phyloP scores from a whole-genome alignment of 108 stramenopile genomes.

The Phaeodactylum tricornutum region DNA sequence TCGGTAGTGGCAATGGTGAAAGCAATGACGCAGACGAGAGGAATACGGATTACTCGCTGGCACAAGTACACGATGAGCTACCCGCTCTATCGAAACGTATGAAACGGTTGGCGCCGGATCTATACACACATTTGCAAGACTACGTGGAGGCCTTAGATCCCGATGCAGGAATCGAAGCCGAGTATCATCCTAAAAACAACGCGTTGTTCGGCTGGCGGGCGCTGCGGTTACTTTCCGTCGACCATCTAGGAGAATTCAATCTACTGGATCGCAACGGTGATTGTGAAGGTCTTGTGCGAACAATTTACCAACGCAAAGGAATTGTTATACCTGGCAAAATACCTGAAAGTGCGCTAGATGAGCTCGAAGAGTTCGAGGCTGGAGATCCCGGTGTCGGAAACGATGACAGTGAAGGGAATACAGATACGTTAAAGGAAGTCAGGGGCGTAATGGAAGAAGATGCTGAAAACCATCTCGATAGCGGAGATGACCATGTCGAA shows the following conservation, averaged over 20 bases:
- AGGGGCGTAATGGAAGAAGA: too few species aligned
- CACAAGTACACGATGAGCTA: neutral
- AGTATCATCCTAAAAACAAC: slow-evolving; percentile 74
- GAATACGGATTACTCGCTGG: neutral
- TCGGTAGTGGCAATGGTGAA: slow-evolving; percentile 10
- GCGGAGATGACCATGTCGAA: too few species aligned
- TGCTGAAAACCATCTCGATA: too few species aligned
- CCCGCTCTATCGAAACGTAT: neutral
- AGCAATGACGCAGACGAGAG: neutral
- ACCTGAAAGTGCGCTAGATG: slow-evolving; percentile 11
- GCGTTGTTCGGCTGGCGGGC: slow-evolving; percentile 69
- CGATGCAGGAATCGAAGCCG: slow-evolving; percentile 71
- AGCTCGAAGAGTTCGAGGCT: too few species aligned
- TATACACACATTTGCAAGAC: slow-evolving; percentile 47
- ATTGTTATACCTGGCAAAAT: slow-evolving; percentile 53
- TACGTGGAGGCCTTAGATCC: slow-evolving; percentile 80
- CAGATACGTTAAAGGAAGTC: too few species aligned
- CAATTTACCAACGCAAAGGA: slow-evolving; percentile 46
- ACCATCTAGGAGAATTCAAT: slow-evolving; percentile 27
- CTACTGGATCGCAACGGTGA: slow-evolving; percentile 36
- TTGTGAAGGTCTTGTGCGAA: slow-evolving; percentile 54
- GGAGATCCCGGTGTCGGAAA: too few species aligned
- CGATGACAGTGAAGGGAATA: too few species aligned
- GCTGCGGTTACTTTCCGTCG: slow-evolving; percentile 46
- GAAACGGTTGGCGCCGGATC: slow-evolving; percentile 9